A percentile compares a stretch with the other conserved stretches of the same genome.
Evolutionary conservation across 2,329 filamentous ascomycete genomes (phyloP).

Genomic region (Colletotrichum sp.): DNA sequence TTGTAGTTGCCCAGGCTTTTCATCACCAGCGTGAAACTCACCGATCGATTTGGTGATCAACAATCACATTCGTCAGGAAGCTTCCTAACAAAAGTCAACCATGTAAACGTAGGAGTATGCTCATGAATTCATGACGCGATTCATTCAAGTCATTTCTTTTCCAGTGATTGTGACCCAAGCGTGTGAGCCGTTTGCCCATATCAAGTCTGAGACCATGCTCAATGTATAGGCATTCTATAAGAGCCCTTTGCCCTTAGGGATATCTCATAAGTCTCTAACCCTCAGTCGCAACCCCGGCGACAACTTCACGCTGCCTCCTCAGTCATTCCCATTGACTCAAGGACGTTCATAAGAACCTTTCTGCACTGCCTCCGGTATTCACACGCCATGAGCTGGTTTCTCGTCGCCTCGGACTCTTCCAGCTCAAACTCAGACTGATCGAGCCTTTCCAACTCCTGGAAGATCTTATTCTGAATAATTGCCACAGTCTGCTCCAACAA

Average conservation of each 20-base stretch:
- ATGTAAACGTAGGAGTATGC: background rate
- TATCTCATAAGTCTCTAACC: fast-evolving
- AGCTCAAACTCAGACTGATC: conserved; percentile 50
- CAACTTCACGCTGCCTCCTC: background rate
- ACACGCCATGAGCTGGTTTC: conserved; percentile 52
- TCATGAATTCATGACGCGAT: background rate
- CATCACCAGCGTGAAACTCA: too few relatives aligned
- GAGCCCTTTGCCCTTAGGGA: background rate
- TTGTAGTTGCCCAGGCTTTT: background rate
- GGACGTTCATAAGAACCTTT: conserved; percentile 49
- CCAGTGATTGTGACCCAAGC: fast-evolving
- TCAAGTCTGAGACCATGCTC: background rate
- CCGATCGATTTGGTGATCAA: fast-evolving
- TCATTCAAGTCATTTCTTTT: background rate
- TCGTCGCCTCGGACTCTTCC: conserved; percentile 45
- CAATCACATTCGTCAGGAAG: background rate
- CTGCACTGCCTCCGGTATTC: conserved; percentile 55
- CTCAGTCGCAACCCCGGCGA: fast-evolving
- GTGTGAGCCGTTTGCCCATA: background rate
- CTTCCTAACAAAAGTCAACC: fast-evolving
- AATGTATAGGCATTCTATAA: background rate
- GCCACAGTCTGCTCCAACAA: conserved; percentile 39
- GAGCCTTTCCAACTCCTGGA: conserved; percentile 49
- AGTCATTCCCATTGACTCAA: conserved; percentile 40
- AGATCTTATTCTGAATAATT: conserved; percentile 48